Evolutionary conservation across 768 basidiomycete genomes (phyloP).

Genomic region (Albatrellus ellisii): DNA sequence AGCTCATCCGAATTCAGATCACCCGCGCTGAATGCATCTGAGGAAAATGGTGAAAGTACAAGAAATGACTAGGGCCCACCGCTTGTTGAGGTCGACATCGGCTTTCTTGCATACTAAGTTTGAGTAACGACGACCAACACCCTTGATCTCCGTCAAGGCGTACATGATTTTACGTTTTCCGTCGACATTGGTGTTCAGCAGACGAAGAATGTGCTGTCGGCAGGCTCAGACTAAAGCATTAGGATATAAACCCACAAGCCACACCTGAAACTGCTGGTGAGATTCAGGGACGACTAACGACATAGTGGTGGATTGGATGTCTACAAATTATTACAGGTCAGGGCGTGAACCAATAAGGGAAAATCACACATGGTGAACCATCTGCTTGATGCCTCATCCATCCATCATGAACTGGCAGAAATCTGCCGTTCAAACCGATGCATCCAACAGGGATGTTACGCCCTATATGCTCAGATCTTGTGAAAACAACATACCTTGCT

Average conservation of each 20-base stretch:
- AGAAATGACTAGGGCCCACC: slow-evolving; percentile 37
- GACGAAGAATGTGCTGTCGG: slow-evolving; percentile 91
- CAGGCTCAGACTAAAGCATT: background rate
- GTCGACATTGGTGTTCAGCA: slow-evolving; percentile 99
- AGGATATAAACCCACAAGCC: background rate
- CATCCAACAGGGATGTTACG: too few relatives aligned
- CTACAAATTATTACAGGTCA: too few relatives aligned
- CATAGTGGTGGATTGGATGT: background rate
- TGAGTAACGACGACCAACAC: slow-evolving; percentile 97
- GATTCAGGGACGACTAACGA: background rate
- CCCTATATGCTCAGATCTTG: too few relatives aligned
- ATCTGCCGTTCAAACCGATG: too few relatives aligned
- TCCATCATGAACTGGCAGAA: too few relatives aligned
- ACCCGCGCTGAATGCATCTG: slow-evolving; percentile 57
- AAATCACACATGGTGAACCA: too few relatives aligned
- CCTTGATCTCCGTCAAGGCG: slow-evolving; percentile 99
- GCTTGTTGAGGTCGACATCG: slow-evolving; percentile 96
- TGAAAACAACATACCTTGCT: too few relatives aligned
- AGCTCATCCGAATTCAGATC: slow-evolving; percentile 99
- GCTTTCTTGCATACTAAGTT: slow-evolving; percentile 99
- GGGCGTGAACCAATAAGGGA: too few relatives aligned
- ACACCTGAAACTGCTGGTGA: slow-evolving; percentile 1
- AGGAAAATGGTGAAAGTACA: background rate
- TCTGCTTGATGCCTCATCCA: too few relatives aligned
- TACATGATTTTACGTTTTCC: slow-evolving; percentile 99